A percentile compares a stretch with the other conserved stretches of the same genome.
phyloP scores from a whole-genome alignment of 2,329 filamentous ascomycete species.

The Monosporascus sp. region DNA sequence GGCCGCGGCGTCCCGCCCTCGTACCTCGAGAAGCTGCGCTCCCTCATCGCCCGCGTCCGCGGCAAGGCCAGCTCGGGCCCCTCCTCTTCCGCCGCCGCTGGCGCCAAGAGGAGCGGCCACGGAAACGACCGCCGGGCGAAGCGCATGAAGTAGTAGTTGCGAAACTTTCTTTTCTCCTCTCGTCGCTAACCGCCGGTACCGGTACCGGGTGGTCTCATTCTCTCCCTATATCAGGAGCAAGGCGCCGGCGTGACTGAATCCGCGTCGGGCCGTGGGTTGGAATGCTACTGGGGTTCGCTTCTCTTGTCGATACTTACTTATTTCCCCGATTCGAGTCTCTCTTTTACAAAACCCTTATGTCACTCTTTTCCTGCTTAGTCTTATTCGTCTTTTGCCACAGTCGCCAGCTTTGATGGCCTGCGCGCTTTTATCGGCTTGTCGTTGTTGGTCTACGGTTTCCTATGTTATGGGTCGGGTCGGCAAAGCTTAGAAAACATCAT shows the following conservation, averaged over 20 bases:
- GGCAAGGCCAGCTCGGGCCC: constrained; percentile 6
- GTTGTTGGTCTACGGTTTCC: background rate
- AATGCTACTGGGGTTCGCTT: background rate
- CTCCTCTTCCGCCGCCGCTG: constrained; percentile 5
- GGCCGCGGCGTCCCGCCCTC: constrained; percentile 18
- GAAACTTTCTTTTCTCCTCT: too few species aligned
- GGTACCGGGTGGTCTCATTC: too few species aligned
- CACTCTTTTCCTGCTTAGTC: background rate
- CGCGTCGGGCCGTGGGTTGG: background rate
- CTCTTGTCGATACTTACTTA: constrained; percentile 4
- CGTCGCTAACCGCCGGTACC: too few species aligned
- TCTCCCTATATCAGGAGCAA: too few species aligned
- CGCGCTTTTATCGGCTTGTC: background rate
- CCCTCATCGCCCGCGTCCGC: constrained; percentile 23
- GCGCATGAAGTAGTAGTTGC: constrained; percentile 14
- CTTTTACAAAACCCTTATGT: constrained; percentile 2
- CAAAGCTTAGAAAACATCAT: background rate
- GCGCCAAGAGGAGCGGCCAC: constrained; percentile 18
- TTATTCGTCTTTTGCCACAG: background rate
- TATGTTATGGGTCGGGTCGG: background rate
- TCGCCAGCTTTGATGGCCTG: background rate
- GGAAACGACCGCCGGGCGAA: constrained; percentile 16
- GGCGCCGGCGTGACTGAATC: background rate
- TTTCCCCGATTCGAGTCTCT: constrained; percentile 8
- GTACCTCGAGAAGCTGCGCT: constrained; percentile 25